Evolutionary conservation across 2,329 filamentous ascomycete species (phyloP), one percentile per base, ranked within the genome.

Genomic region (Moelleriella libera): DNA sequence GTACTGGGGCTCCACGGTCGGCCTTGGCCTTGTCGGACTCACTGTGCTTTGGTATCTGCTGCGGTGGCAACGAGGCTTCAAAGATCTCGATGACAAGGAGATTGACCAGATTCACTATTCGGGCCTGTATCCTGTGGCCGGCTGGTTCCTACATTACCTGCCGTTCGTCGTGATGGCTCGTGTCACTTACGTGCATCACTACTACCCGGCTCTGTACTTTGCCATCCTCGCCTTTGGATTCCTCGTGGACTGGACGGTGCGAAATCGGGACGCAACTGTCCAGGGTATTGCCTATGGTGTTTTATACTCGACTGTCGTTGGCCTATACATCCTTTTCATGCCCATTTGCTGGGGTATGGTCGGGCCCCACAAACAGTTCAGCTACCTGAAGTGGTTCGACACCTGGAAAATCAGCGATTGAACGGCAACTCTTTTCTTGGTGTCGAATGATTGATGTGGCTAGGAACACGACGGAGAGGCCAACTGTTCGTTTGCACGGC

Each of bases 181-280:
- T 74, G 92, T 98, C 51, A 98, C 92, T 12, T 98, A 98, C 60
- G 92, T 98, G 47, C 92, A 98, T 66, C 92, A 98, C 71, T 98
- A 98, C 74, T 98, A 97, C 66, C 92, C 92, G 9, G 92, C 92
- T 8, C 78, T 98, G 9, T 98, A 97, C 72, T 98, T 97, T 64
- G 89, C 92, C 57, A 95, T 98, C 54, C 72, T 98, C 43, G 80
- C 78, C 12, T 80, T 89, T 52, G 90, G 89, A 47, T 98, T 98
- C 75, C 76, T 88, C 55, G 68, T 85, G 48, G 88, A 97, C 65
- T 97, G 87, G 82, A 72, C 82, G 52, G 78, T 88, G 44, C 76
- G 82, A 54, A 81, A 76, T 57, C 70, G 86, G 53, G 75, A 72
- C 55, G 77, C 76, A 60, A 68, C 65, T 41, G 58, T 87, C 31